Percentiles rank a stretch among this genome's conserved stretches.
Evolutionary conservation across 306 rosid genomes (phyloP).

Genomic region (Cicer arietinum): DNA sequence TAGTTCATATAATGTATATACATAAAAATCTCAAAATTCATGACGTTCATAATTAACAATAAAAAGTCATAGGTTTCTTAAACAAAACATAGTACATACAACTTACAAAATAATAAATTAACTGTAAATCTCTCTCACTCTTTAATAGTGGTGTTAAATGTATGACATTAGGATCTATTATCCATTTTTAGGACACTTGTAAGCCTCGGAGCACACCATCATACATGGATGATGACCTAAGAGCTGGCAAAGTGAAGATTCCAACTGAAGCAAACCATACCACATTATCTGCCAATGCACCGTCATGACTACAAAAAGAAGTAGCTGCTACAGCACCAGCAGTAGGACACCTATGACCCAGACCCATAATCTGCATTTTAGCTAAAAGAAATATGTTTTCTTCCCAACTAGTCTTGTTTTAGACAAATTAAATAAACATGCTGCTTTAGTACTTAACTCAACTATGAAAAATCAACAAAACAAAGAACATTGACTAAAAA

Average conservation of each 20-base stretch:
- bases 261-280: constrained; percentile 1
- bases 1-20: background rate
- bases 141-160: constrained; percentile 2
- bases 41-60: background rate
- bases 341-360: constrained; percentile 25
- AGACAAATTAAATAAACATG: background rate
- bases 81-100: background rate
- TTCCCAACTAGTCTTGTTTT: background rate
- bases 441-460: background rate
- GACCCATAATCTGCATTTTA: background rate
- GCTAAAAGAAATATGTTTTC: constrained; percentile 4
- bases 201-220: constrained; percentile 14
- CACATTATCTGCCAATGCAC: constrained; percentile 2
- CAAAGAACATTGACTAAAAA: background rate
- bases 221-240: constrained; percentile 12
- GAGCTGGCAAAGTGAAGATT: constrained; percentile 7
- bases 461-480: background rate
- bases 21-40: constrained; percentile 1
- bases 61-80: background rate
- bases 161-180: constrained; percentile 1
- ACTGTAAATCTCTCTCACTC: background rate
- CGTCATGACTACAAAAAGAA: constrained; percentile 9
- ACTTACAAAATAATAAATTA: background rate
- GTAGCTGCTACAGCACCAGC: constrained; percentile 34
- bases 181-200: constrained; percentile 23